Evolutionary conservation across 192 early-diverging fungal genomes (phyloP).

Genomic region (Coemansia brasiliensis): DNA sequence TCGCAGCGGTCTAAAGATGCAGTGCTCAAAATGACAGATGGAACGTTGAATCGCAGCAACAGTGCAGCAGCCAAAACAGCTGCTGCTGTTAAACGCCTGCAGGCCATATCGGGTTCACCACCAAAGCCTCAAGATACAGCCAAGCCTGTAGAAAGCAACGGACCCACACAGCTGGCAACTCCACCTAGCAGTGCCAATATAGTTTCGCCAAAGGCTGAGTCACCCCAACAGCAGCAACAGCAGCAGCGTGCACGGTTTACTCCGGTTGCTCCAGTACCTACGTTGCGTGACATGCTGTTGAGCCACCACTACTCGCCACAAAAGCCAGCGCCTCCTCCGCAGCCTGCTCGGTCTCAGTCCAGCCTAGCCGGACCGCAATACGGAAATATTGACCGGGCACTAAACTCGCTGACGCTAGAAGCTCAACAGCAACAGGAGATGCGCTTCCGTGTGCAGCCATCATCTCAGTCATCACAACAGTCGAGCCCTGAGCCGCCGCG

Average conservation of each 20-base stretch:
- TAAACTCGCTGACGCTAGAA: conserved; percentile 28
- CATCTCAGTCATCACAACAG: conserved; percentile 21
- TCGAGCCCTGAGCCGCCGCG: conserved; percentile 28
- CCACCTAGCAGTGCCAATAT: conserved; percentile 16
- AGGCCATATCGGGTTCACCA: conserved; percentile 22
- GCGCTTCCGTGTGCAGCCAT: neutral
- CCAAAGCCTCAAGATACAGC: neutral
- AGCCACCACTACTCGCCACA: conserved; percentile 25
- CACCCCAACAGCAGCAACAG: too few species aligned
- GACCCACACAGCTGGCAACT: conserved; percentile 14
- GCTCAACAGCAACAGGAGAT: conserved; percentile 16
- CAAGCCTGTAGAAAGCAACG: neutral
- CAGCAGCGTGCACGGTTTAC: conserved; percentile 14
- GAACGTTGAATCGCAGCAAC: conserved; percentile 32
- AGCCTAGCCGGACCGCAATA: conserved; percentile 10
- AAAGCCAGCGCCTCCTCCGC: conserved; percentile 12
- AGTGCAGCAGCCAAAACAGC: conserved; percentile 48
- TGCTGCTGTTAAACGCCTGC: conserved; percentile 42
- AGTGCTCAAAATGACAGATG: neutral
- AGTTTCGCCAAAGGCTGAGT: conserved; percentile 3
- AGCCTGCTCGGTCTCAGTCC: conserved; percentile 9
- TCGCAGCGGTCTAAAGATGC: conserved; percentile 24
- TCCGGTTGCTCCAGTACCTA: conserved; percentile 26
- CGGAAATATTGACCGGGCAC: conserved; percentile 9
- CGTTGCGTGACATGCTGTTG: conserved; percentile 48